Percentiles rank a stretch among this genome's conserved stretches.
Evolutionary conservation across 73 alveolate species (phyloP).

Genomic region (Tetrahymena elliotti): DNA sequence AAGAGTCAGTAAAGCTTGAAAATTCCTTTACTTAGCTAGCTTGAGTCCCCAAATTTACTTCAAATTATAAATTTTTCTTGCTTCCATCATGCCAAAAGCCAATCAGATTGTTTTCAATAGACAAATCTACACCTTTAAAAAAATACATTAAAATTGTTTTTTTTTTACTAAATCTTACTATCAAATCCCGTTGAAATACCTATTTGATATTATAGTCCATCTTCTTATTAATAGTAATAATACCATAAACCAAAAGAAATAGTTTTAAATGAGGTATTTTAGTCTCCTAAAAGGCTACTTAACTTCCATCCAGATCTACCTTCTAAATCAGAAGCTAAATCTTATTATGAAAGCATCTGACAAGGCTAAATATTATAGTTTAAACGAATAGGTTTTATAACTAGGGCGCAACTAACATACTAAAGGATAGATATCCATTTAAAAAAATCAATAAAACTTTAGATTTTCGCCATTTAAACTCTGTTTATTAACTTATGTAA

Average conservation of each 20-base stretch:
- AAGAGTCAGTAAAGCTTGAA: not conserved
- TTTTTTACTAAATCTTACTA: not conserved
- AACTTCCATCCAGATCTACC: not conserved
- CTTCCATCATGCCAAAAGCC: not conserved
- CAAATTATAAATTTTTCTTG: not conserved
- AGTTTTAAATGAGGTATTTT: not conserved
- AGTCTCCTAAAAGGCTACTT: not conserved
- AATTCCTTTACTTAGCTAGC: not conserved
- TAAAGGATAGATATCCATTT: not conserved
- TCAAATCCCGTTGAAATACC: not conserved
- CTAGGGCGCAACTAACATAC: not conserved
- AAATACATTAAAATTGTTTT: not conserved
- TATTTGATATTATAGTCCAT: not conserved
- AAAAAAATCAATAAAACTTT: too few relatives aligned
- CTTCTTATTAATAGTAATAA: not conserved
- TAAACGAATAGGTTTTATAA: not conserved
- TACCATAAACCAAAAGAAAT: not conserved
- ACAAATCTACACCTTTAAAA: not conserved
- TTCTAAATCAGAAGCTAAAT: not conserved
- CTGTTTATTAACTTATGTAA: too few relatives aligned
- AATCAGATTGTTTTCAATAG: not conserved
- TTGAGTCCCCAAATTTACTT: not conserved
- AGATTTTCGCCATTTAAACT: not conserved
- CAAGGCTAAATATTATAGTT: not conserved
- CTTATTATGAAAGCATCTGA: not conserved